A percentile compares a stretch with the other conserved stretches of the same genome.
These are phyloP conservation scores for Daldinia decipiens DNA, from an alignment of 495 filamentous ascomycete species.

Conservation along the genomic window DNA sequence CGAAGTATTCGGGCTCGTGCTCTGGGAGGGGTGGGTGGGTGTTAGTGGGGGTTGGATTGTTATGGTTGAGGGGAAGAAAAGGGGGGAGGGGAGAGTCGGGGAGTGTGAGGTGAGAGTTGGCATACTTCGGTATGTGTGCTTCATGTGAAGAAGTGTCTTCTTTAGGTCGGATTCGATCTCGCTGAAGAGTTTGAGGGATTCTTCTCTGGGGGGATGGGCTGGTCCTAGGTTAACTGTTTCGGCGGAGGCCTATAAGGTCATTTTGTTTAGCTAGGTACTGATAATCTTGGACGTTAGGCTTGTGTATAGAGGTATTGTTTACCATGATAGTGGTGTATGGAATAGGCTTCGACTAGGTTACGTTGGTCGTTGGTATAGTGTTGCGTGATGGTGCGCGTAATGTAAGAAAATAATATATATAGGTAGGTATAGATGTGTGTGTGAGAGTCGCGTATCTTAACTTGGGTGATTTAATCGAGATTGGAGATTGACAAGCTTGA, in stretches of 20 bases:
- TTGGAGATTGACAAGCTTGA: background rate
- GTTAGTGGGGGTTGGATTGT: background rate
- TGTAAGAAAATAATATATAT: too few species aligned
- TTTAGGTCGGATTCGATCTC: constrained; percentile 61
- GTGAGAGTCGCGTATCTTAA: background rate
- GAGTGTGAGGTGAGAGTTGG: background rate
- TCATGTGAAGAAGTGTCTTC: constrained; percentile 60
- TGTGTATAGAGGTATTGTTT: constrained; percentile 7
- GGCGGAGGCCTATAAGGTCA: constrained; percentile 56
- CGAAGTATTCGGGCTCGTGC: constrained; percentile 64
- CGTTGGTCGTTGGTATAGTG: too few species aligned
- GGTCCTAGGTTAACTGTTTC: constrained; percentile 62
- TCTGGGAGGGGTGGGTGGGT: constrained; percentile 36
- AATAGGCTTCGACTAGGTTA: too few species aligned
- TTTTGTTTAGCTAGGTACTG: background rate
- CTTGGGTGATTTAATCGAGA: constrained; percentile 1
- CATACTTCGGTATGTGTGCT: constrained; percentile 53
- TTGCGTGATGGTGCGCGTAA: too few species aligned
- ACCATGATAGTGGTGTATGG: constrained; percentile 35
- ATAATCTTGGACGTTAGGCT: background rate
- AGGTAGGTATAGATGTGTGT: background rate
- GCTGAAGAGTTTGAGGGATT: constrained; percentile 61
- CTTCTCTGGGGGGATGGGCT: constrained; percentile 61
- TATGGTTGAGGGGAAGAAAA: too few species aligned
- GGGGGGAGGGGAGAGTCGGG: too few species aligned